phyloP scores from a whole-genome alignment of 495 filamentous ascomycete species.

The Chaetomium cochliodes region DNA sequence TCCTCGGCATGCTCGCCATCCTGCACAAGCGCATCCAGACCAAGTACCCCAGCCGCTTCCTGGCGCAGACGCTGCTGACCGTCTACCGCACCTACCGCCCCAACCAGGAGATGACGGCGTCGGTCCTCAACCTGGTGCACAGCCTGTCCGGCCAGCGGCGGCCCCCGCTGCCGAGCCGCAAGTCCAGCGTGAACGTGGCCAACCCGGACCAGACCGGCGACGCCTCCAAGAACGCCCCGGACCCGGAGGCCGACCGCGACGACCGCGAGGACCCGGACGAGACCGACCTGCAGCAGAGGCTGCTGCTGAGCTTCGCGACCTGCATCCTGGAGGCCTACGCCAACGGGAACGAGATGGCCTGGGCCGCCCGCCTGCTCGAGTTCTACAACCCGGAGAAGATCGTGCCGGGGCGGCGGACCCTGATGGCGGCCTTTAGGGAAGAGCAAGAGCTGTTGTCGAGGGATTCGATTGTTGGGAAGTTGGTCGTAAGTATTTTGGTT shows the following conservation, averaged over 20 bases:
- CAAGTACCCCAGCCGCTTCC: slow-evolving; percentile 86
- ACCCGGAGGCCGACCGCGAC: slow-evolving; percentile 71
- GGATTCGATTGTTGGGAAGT: slow-evolving; percentile 71
- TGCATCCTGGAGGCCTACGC: slow-evolving; percentile 83
- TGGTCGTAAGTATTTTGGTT: slow-evolving; percentile 57
- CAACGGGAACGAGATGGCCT: slow-evolving; percentile 63
- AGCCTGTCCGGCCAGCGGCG: slow-evolving; percentile 69
- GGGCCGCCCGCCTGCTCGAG: slow-evolving; percentile 74
- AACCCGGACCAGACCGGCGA: slow-evolving; percentile 49
- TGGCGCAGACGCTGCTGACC: slow-evolving; percentile 83
- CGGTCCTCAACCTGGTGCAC: slow-evolving; percentile 72
- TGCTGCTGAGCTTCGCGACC: slow-evolving; percentile 82
- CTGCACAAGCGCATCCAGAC: slow-evolving; percentile 86
- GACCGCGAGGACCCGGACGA: slow-evolving; percentile 56
- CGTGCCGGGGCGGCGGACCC: slow-evolving; percentile 56
- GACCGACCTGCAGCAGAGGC: slow-evolving; percentile 59
- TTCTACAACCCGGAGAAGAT: slow-evolving; percentile 61
- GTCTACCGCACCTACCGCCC: slow-evolving; percentile 66
- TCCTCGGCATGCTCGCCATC: slow-evolving; percentile 78
- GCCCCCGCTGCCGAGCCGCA: slow-evolving; percentile 70
- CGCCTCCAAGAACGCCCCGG: slow-evolving; percentile 60
- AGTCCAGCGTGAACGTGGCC: slow-evolving; percentile 57
- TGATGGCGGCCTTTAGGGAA: slow-evolving; percentile 59
- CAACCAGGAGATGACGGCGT: slow-evolving; percentile 63
- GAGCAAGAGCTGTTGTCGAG: slow-evolving; percentile 62